phyloP scores from a whole-genome alignment of 305 asterid genomes.

The Stenogyne calaminthoides region DNA sequence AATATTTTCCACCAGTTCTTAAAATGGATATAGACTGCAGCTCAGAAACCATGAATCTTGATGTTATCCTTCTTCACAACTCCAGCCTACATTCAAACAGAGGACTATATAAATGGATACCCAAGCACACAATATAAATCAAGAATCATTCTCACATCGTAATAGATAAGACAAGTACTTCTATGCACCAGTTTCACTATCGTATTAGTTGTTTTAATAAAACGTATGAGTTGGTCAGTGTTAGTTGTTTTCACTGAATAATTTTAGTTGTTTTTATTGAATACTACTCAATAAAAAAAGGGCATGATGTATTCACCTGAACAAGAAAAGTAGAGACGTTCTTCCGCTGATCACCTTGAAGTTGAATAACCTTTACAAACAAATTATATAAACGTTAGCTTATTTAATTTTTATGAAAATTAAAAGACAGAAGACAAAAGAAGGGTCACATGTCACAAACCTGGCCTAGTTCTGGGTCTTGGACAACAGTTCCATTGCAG shows the following conservation, averaged over 20 bases:
- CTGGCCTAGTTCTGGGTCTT: conserved; percentile 73
- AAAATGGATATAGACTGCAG: conserved; percentile 9
- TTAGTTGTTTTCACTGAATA: too few relatives aligned
- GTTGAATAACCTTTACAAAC: conserved; percentile 54
- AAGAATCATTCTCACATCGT: neutral
- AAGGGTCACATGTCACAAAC: conserved; percentile 24
- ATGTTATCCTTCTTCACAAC: conserved; percentile 78
- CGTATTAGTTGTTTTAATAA: too few relatives aligned
- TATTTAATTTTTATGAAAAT: neutral
- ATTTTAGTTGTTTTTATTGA: too few relatives aligned
- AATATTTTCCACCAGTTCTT: conserved; percentile 6
- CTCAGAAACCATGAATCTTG: conserved; percentile 92
- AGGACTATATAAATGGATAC: neutral
- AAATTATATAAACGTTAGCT: neutral
- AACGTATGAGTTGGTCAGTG: too few relatives aligned
- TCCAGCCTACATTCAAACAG: conserved; percentile 52
- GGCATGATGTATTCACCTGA: conserved; percentile 45
- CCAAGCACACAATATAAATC: neutral
- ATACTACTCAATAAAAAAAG: neutral
- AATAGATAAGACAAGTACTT: neutral
- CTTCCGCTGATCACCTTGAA: conserved; percentile 74
- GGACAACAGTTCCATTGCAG: conserved; percentile 73
- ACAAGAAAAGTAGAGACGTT: conserved; percentile 60
- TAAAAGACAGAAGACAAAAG: neutral
- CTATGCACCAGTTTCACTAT: too few relatives aligned